These are phyloP conservation scores for Phytophthora citrophthora DNA, from an alignment of 352 stramenopile species.

Conservation along the genomic window DNA sequence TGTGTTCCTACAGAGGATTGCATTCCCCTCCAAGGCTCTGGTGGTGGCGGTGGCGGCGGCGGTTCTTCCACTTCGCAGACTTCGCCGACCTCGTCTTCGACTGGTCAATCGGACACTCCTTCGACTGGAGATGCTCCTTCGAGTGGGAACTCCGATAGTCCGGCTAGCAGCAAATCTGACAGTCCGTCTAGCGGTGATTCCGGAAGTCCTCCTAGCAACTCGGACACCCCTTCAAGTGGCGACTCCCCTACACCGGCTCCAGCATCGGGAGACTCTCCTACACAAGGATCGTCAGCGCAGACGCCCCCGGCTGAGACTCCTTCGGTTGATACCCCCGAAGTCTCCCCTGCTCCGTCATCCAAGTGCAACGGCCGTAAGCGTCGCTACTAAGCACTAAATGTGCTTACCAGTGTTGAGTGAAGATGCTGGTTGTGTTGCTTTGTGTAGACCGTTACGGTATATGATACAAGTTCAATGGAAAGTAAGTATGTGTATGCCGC, in stretches of 20 bases:
- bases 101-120: slow-evolving; percentile 7
- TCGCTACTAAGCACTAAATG: slow-evolving; percentile 17
- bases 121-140: slow-evolving; percentile 8
- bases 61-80: slow-evolving; percentile 3
- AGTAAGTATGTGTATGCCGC: slow-evolving; percentile 1
- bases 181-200: slow-evolving; percentile 3
- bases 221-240: slow-evolving; percentile 4
- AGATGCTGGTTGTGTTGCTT: slow-evolving; percentile 11
- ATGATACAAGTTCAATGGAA: slow-evolving; percentile 15
- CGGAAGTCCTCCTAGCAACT: background rate
- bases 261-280: background rate
- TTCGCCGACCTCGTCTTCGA: slow-evolving; percentile 3
- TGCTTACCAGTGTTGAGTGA: slow-evolving; percentile 15
- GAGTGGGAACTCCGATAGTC: slow-evolving; percentile 5
- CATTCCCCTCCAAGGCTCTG: slow-evolving; percentile 31
- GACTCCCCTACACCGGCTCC: slow-evolving; percentile 12
- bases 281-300: background rate
- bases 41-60: background rate
- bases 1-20: slow-evolving; percentile 33
- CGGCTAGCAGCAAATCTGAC: slow-evolving; percentile 6
- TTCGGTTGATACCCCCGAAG: slow-evolving; percentile 16
- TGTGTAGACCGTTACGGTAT: slow-evolving; percentile 1
- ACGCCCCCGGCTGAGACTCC: background rate
- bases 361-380: slow-evolving; percentile 29
- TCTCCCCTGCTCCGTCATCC: slow-evolving; percentile 23